Percentiles rank a stretch among this genome's conserved stretches.
Evolutionary conservation across 1,139 yeast species (phyloP).

Genomic region (Yamadazyma trypodendri): DNA sequence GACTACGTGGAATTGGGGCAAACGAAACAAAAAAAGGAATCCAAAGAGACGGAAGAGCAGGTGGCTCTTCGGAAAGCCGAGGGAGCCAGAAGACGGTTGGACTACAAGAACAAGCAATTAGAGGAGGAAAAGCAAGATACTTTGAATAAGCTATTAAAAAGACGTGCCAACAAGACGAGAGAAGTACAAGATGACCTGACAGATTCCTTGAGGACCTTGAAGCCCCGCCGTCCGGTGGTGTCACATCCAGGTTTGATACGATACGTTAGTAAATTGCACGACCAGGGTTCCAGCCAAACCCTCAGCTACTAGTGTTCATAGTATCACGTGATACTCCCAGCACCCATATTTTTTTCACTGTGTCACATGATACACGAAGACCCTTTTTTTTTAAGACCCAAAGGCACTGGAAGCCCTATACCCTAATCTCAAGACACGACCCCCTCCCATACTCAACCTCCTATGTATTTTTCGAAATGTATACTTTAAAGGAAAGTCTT

Average conservation of each 20-base stretch:
- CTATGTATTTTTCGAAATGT: no score
- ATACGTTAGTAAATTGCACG: conserved; percentile 15
- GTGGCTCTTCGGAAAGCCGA: conserved; percentile 80
- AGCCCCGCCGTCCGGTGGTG: conserved; percentile 36
- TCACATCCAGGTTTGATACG: conserved; percentile 33
- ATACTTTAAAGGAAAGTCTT: no score
- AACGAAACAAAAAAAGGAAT: conserved; percentile 19
- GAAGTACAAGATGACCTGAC: conserved; percentile 12
- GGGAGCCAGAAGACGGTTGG: conserved; percentile 83
- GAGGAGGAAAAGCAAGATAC: conserved; percentile 95
- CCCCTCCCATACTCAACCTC: no score
- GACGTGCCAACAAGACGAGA: conserved; percentile 72
- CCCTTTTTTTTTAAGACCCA: neutral
- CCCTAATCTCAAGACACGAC: no score
- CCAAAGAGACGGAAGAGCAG: conserved; percentile 77
- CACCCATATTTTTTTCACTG: no score
- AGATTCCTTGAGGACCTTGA: conserved; percentile 21
- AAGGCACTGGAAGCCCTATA: no score
- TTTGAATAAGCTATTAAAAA: conserved; percentile 75
- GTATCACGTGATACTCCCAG: conserved; percentile 1
- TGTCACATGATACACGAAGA: no score
- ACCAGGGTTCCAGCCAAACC: neutral
- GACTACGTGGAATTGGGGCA: conserved; percentile 26
- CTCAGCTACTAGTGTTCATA: conserved; percentile 2
- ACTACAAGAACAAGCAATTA: conserved; percentile 74